Evolutionary conservation across 805 yeast species (phyloP).

Genomic region (Sporopachydermia lactativora): DNA sequence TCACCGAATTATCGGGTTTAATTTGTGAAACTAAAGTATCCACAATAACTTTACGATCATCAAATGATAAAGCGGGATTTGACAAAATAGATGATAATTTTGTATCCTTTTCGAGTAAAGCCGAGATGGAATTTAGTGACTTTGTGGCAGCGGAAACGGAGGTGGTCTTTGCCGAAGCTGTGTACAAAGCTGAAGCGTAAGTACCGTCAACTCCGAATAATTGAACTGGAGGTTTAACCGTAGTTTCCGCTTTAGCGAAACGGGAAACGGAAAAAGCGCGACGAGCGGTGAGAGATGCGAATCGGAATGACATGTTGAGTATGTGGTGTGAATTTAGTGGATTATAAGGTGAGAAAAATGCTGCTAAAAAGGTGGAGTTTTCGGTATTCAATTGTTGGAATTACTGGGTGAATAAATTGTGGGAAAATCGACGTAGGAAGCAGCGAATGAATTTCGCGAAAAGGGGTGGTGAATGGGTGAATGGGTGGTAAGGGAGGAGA

Average conservation of each 20-base stretch:
- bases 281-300: slow-evolving; percentile 32
- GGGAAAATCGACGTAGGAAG: too few relatives aligned
- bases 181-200: slow-evolving; percentile 87
- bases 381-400: too few relatives aligned
- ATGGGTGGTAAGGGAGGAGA: too few relatives aligned
- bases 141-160: slow-evolving; percentile 55
- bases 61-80: slow-evolving; percentile 74
- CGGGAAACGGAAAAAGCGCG: slow-evolving; percentile 50
- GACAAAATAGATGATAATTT: slow-evolving; percentile 46
- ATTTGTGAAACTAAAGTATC: slow-evolving; percentile 34
- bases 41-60: slow-evolving; percentile 62
- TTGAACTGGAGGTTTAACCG: slow-evolving; percentile 80
- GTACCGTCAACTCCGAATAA: slow-evolving; percentile 93
- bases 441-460: too few relatives aligned
- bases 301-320: not conserved
- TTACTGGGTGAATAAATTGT: too few relatives aligned
- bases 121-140: slow-evolving; percentile 45
- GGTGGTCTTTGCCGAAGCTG: slow-evolving; percentile 78
- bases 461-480: too few relatives aligned
- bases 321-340: not conserved
- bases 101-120: slow-evolving; percentile 44
- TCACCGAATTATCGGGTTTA: slow-evolving; percentile 52
- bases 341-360: too few relatives aligned
- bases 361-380: too few relatives aligned
- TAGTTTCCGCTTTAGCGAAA: slow-evolving; percentile 57